Percentiles rank a stretch among this genome's conserved stretches.
These are phyloP conservation scores for Calonectria montana DNA, from an alignment of 2,329 filamentous ascomycete genomes.

Conservation along the genomic window DNA sequence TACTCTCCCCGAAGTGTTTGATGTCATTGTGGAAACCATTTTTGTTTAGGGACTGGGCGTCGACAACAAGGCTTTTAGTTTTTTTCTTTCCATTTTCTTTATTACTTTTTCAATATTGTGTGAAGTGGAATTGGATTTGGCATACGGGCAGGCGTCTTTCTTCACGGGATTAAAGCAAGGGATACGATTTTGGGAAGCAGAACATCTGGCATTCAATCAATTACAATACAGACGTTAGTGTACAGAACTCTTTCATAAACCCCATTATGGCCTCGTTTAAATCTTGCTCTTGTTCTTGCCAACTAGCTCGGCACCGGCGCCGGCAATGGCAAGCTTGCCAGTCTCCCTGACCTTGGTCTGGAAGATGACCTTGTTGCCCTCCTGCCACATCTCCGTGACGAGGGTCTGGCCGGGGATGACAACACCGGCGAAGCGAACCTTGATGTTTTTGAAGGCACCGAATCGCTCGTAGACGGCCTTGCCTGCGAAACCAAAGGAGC, in stretches of 20 bases:
- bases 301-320: constrained; percentile 81
- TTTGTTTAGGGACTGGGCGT: constrained; percentile 48
- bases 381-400: constrained; percentile 94
- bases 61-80: constrained; percentile 9
- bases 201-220: constrained; percentile 32
- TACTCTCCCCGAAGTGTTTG: constrained; percentile 56
- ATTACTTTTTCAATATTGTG: constrained; percentile 24
- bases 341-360: constrained; percentile 93
- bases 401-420: constrained; percentile 91
- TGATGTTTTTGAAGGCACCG: constrained; percentile 89
- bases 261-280: constrained; percentile 30
- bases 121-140: constrained; percentile 21
- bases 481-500: constrained; percentile 90
- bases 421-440: constrained; percentile 89
- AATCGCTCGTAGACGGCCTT: constrained; percentile 91
- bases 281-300: constrained; percentile 46
- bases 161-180: constrained; percentile 16
- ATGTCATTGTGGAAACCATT: constrained; percentile 57
- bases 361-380: constrained; percentile 82
- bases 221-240: constrained; percentile 43
- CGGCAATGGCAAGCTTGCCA: constrained; percentile 86
- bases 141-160: background rate
- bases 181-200: constrained; percentile 27
- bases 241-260: constrained; percentile 33
- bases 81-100: background rate